Evolutionary conservation across 495 filamentous ascomycete species (phyloP).

Genomic region (Xylaria castorea): DNA sequence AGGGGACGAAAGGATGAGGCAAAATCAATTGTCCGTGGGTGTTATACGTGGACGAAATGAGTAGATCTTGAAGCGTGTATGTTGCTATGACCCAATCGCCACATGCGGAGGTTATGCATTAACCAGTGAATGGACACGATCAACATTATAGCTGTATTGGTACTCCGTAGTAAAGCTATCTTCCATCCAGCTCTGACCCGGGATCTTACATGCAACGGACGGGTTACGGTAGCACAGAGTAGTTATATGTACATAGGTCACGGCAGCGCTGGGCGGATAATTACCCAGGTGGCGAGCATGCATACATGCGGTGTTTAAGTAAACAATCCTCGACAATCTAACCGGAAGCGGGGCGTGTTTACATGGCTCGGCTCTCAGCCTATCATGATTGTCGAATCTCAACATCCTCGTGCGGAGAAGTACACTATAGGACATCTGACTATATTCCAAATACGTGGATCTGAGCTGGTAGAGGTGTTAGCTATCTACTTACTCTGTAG

Average conservation of each 20-base stretch:
- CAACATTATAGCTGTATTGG: neutral
- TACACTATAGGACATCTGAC: neutral
- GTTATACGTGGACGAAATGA: neutral
- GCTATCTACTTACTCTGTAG: neutral
- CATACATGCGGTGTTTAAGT: conserved; percentile 1
- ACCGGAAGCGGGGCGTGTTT: conserved; percentile 1
- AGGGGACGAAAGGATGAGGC: neutral
- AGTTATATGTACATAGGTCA: neutral
- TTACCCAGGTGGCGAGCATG: conserved; percentile 4
- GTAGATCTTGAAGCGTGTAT: neutral
- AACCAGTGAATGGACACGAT: neutral
- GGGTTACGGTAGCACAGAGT: neutral
- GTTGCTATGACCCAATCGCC: neutral
- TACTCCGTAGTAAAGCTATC: neutral
- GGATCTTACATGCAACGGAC: neutral
- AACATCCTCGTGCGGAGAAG: neutral
- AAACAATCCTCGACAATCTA: too few species aligned
- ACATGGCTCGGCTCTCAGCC: neutral
- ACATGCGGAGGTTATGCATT: neutral
- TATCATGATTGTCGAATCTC: conserved; percentile 10
- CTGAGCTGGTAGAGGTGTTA: neutral
- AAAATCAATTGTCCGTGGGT: neutral
- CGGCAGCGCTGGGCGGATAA: neutral
- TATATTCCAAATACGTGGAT: neutral
- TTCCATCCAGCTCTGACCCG: neutral